Conservation (phyloP, 2,329 filamentous ascomycete species). For the Exophiala viscosa region DNA sequence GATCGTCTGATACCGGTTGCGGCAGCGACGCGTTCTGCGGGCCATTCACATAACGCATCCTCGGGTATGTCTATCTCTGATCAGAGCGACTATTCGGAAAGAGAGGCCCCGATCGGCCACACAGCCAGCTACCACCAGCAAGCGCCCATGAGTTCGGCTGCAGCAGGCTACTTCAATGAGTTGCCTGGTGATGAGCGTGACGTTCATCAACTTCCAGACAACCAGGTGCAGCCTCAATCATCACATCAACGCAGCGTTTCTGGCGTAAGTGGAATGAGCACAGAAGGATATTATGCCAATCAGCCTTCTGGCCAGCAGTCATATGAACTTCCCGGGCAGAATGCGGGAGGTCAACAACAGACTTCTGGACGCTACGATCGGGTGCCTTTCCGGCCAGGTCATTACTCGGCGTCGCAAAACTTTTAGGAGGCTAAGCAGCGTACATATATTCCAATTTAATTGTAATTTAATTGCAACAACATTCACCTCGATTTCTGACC, state of each 20-base stretch:
- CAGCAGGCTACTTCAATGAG: slow-evolving; percentile 13
- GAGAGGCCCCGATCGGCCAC: slow-evolving; percentile 1
- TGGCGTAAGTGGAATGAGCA: not conserved
- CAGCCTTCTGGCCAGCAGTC: slow-evolving; percentile 12
- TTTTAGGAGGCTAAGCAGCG: slow-evolving; percentile 3
- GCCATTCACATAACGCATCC: slow-evolving; percentile 9
- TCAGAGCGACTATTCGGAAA: slow-evolving; percentile 21
- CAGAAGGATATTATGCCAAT: slow-evolving; percentile 9
- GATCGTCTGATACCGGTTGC: slow-evolving; percentile 18
- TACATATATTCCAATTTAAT: no score
- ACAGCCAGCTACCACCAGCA: slow-evolving; percentile 1
- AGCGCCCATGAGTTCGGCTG: not conserved
- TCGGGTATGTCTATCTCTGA: slow-evolving; percentile 22
- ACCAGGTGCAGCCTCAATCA: not conserved
- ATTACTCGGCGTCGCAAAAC: slow-evolving; percentile 20
- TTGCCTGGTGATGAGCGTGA: slow-evolving; percentile 12
- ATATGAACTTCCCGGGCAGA: slow-evolving; percentile 17
- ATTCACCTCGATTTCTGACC: no score
- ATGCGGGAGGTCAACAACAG: slow-evolving; percentile 10
- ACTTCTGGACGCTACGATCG: slow-evolving; percentile 14
- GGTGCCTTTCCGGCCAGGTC: slow-evolving; percentile 19
- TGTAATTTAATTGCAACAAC: no score
- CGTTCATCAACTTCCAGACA: slow-evolving; percentile 14
- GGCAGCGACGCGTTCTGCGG: slow-evolving; percentile 9
- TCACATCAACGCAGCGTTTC: slow-evolving; percentile 8